Evolutionary conservation across 2,329 filamentous ascomycete genomes (phyloP), one percentile per base, ranked within the genome.

Genomic region (Penicillium sp.): DNA sequence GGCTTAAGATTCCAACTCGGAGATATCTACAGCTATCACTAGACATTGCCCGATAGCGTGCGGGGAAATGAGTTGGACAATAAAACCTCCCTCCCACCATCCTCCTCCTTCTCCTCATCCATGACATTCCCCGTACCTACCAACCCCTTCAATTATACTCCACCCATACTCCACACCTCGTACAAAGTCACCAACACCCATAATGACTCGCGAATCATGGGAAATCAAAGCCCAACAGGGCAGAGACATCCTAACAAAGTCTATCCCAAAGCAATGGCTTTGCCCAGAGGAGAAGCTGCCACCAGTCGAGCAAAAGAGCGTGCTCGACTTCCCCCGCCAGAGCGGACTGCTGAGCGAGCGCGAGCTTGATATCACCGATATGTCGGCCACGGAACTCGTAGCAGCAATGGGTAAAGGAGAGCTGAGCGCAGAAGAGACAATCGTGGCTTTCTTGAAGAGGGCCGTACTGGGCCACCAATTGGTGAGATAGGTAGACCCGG

Each of bases 281-380:
- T 41, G 66, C 6, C 58, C 65, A 1, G 34, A 37, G 1, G 54
- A 65, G 10, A 57, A 59, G 40, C 49, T 70, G 2, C 67, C 68
- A 3, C 55, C 62, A 0, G 28, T 55, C 11, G 54, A 59, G 5
- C 53, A 62, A 41, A 63, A 68, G 29, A 60, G 65, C 47, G 64
- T 71, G 11, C 44, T 53, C 19, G 57, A 61, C 16, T 65, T 71
- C 28, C 61, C 65, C 3, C 64, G 68, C 29, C 63, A 69, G 50
- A 76, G 77, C 54, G 77, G 78, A 0, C 58, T 82, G 3, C 64
- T 83, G 27, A 74, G 60, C 8, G 54, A 69, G 10, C 59, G 69
- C 9, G 80, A 83, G 55, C 64, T 82, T 7, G 53, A 58, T 3
- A 80, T 82, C 49, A 82, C 80, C 0, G 77, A 80, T 35, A 58